Conservation (phyloP, 305 asterid genomes). For the Ilex paraguariensis region DNA sequence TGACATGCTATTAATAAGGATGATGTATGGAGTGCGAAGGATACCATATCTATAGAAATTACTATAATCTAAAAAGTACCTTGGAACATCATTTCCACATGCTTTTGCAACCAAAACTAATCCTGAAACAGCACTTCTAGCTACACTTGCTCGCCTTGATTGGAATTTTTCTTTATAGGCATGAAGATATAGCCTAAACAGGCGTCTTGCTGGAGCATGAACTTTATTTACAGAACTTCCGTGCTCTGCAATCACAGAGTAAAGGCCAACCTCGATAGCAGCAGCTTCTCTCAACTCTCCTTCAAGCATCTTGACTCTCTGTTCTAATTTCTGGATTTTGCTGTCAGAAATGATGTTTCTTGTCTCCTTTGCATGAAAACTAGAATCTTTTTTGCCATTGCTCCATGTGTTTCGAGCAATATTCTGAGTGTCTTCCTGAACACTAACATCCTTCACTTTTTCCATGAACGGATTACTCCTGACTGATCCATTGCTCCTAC, state of each 20-base stretch:
- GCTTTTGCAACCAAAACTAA: constrained; percentile 69
- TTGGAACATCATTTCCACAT: constrained; percentile 85
- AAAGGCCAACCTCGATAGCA: constrained; percentile 70
- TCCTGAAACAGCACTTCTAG: constrained; percentile 69
- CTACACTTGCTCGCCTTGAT: constrained; percentile 47
- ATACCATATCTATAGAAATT: not conserved
- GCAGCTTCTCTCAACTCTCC: constrained; percentile 82
- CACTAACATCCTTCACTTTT: not conserved
- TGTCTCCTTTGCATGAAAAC: constrained; percentile 35
- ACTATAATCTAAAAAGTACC: constrained; percentile 32
- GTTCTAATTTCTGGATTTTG: constrained; percentile 50
- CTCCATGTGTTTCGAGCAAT: constrained; percentile 17
- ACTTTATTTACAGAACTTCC: constrained; percentile 76
- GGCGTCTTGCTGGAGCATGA: constrained; percentile 87
- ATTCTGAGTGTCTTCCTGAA: constrained; percentile 20
- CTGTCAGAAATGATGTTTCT: constrained; percentile 37
- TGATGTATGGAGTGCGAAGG: not conserved
- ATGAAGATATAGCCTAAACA: constrained; percentile 72
- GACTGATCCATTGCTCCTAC: constrained; percentile 39
- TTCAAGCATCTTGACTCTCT: constrained; percentile 49
- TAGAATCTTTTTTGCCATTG: constrained; percentile 32
- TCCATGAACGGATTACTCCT: constrained; percentile 21
- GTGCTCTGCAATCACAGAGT: constrained; percentile 79
- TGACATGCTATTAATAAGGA: not conserved
- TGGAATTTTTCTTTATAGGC: constrained; percentile 43